Evolutionary conservation across 768 basidiomycete genomes (phyloP), one percentile per base, ranked within the genome.

Genomic region (Lentinula aciculospora): DNA sequence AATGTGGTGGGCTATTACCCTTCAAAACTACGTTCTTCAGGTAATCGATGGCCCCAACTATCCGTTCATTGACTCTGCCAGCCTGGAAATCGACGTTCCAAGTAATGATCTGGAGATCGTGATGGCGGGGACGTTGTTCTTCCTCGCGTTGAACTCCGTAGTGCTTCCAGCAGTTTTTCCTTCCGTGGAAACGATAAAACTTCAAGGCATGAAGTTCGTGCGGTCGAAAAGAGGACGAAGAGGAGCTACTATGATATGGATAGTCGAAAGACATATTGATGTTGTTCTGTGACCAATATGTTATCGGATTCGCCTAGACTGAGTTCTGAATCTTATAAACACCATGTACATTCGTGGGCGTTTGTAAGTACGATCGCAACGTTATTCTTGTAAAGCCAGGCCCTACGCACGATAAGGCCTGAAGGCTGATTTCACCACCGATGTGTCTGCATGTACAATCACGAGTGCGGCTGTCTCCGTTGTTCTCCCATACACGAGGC

Each of bases 1-100:
- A 85, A 15, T 85, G 82, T 56, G 74, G 74, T 0, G 84, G 85
- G 15, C 74, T 75, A 56, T 76, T 75, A 1, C 72, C 72, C 5
- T 68, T 65, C 60, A 89, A 76, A 3, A 84, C 75, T 2, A 79
- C 74, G 32, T 71, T 66, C 64, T 81, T 78, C 60, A 90, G 75
- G 65, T 88, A 75, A 13, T 77, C 71, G 57, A 91, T 72, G 17
- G 76, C 77, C 3, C 74, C 68, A 0, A 57, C 60, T 32, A 86
- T 72, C 6, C 89, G 81, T 57, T 72, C 72, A 42, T 70, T 71
- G 9, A 64, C 65, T 39, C 72, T 62, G 0, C 66, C 61, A 15
- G 70, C 69, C 39, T 66, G 61, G 65, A 79, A 83, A 65, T 86
- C 81, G 55, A 91, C 63, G 68, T 92, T 91, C 89, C 89, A 92